Percentiles rank a stretch among this genome's conserved stretches.
These are phyloP conservation scores for Daldinia vernicosa DNA, from an alignment of 495 filamentous ascomycete species.

Conservation along the genomic window DNA sequence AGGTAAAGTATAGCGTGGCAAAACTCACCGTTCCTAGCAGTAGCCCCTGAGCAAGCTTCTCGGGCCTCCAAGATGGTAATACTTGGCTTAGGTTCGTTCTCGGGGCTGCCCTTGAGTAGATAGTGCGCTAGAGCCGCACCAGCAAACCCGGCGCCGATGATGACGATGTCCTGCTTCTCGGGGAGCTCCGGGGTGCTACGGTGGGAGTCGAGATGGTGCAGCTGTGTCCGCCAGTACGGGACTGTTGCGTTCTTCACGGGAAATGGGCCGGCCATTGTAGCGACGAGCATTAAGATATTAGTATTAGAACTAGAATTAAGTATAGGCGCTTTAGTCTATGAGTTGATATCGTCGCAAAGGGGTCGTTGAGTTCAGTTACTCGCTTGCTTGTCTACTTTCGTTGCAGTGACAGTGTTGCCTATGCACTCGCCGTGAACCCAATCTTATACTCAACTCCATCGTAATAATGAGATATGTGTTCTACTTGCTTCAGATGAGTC, in stretches of 20 bases:
- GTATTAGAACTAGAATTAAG: constrained; percentile 21
- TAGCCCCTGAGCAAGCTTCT: constrained; percentile 76
- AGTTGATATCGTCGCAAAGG: background rate
- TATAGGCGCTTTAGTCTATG: too few species aligned
- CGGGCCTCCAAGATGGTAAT: constrained; percentile 76
- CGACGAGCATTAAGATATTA: background rate
- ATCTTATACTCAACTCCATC: constrained; percentile 4
- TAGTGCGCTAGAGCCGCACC: constrained; percentile 45
- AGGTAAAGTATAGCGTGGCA: constrained; percentile 36
- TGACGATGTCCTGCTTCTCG: constrained; percentile 46
- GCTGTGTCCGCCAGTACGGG: constrained; percentile 52
- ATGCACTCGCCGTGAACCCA: background rate
- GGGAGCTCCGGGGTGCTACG: constrained; percentile 49
- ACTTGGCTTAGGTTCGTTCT: constrained; percentile 36
- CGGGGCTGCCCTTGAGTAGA: constrained; percentile 37
- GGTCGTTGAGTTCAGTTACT: background rate
- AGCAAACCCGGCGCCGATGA: constrained; percentile 51
- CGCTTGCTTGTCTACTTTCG: background rate
- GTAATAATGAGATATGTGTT: background rate
- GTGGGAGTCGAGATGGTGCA: constrained; percentile 50
- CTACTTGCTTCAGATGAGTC: constrained; percentile 10
- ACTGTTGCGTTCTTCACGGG: constrained; percentile 47
- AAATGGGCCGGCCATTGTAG: constrained; percentile 31
- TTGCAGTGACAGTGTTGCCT: background rate
- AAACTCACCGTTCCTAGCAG: constrained; percentile 62